phyloP scores from a whole-genome alignment of 2,329 filamentous ascomycete species.

The Torrubiella hemipterigena region DNA sequence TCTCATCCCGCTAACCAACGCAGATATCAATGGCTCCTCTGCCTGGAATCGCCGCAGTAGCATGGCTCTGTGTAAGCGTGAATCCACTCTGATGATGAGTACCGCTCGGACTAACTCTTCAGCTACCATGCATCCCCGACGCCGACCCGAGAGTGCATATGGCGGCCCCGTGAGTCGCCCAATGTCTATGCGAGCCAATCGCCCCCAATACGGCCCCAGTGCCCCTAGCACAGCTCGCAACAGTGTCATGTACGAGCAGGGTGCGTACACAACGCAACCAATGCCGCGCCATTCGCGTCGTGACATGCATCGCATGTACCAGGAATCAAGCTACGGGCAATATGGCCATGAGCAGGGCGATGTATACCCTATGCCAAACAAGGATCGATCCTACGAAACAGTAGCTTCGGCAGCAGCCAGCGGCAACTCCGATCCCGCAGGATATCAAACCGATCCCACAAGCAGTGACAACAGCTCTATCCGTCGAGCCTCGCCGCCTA shows the following conservation, averaged over 20 bases:
- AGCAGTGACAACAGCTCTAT: constrained; percentile 90
- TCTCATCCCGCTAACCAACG: constrained; percentile 11
- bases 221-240: constrained; percentile 22
- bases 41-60: constrained; percentile 48
- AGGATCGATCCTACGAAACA: constrained; percentile 78
- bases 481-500: constrained; percentile 54
- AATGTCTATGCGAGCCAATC: constrained; percentile 25
- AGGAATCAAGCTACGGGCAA: too few species aligned
- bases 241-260: constrained; percentile 29
- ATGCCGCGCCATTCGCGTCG: too few species aligned
- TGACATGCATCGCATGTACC: too few species aligned
- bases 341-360: constrained; percentile 29
- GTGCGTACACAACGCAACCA: too few species aligned
- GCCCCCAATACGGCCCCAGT: constrained; percentile 25
- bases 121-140: constrained; percentile 25
- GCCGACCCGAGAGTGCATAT: constrained; percentile 41
- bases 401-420: constrained; percentile 67
- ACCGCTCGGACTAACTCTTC: not conserved
- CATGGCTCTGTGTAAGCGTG: constrained; percentile 32
- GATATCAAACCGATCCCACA: constrained; percentile 71
- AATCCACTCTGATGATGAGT: not conserved
- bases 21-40: constrained; percentile 26
- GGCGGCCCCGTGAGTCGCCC: constrained; percentile 28
- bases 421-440: constrained; percentile 62
- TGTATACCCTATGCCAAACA: constrained; percentile 43